These are phyloP conservation scores for Eucalyptus polyanthemos DNA, from an alignment of 345 rosid genomes.

Conservation along the genomic window DNA sequence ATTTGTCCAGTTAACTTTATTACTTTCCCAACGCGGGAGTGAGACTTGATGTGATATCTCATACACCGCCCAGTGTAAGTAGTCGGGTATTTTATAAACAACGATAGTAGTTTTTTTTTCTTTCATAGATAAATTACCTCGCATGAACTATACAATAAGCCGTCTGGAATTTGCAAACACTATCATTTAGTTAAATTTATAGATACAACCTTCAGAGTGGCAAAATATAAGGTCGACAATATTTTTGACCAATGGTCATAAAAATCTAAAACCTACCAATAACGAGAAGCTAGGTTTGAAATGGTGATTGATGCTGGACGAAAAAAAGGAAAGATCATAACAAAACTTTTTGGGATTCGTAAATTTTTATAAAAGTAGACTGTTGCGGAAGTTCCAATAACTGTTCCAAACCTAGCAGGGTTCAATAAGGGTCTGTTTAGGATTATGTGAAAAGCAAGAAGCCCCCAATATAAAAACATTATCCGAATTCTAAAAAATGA, in stretches of 20 bases:
- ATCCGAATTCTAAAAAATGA: not conserved
- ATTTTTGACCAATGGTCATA: not conserved
- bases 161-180: not conserved
- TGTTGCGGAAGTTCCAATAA: not conserved
- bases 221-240: not conserved
- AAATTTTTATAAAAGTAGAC: not conserved
- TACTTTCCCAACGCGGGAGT: not conserved
- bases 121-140: not conserved
- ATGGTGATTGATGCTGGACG: not conserved
- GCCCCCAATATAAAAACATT: not conserved
- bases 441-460: not conserved
- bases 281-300: not conserved
- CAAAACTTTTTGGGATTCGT: not conserved
- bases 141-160: not conserved
- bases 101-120: not conserved
- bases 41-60: not conserved
- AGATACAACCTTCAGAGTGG: not conserved
- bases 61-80: not conserved
- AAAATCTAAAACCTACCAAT: not conserved
- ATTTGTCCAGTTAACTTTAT: not conserved
- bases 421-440: not conserved
- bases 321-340: not conserved
- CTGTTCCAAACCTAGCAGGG: not conserved
- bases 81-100: not conserved
- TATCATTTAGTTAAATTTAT: not conserved